Percentiles rank a stretch among this genome's conserved stretches.
Evolutionary conservation across 129 eudicot species (phyloP).

Genomic region (Centella asiatica): DNA sequence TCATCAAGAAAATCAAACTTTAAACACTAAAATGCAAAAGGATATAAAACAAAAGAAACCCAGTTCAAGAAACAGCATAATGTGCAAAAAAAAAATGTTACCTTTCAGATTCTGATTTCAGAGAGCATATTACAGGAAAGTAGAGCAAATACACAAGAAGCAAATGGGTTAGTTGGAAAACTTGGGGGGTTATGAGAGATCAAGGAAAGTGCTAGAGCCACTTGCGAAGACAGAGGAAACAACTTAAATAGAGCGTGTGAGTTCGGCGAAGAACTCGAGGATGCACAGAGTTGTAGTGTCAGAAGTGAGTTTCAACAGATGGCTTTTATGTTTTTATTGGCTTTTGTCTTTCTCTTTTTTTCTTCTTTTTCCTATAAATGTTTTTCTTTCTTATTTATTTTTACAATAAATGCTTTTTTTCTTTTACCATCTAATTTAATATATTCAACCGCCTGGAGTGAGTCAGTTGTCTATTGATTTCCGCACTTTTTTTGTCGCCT

Average conservation of each 20-base stretch:
- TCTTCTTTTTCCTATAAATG: background rate
- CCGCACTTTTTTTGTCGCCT: no score
- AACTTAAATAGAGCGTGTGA: background rate
- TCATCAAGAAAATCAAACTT: background rate
- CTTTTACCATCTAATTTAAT: no score
- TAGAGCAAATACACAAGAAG: background rate
- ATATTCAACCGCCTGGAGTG: no score
- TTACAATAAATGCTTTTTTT: no score
- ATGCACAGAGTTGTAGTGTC: conserved; percentile 17
- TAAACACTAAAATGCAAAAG: background rate
- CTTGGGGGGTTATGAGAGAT: background rate
- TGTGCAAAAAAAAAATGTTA: background rate
- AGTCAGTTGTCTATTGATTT: no score
- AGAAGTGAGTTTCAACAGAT: conserved; percentile 4
- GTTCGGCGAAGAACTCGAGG: conserved; percentile 20
- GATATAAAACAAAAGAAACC: background rate
- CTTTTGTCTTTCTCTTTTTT: background rate
- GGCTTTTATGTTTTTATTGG: background rate
- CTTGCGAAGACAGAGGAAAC: background rate
- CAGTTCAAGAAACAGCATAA: conserved; percentile 4
- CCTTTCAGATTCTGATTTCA: conserved; percentile 1
- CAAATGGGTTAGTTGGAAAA: background rate
- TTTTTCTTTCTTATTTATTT: no score
- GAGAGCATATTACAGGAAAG: background rate
- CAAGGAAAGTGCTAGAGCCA: background rate